Percentiles rank a stretch among this genome's conserved stretches.
Evolutionary conservation across 805 yeast genomes (phyloP).

Genomic region (Nakazawaea populi): DNA sequence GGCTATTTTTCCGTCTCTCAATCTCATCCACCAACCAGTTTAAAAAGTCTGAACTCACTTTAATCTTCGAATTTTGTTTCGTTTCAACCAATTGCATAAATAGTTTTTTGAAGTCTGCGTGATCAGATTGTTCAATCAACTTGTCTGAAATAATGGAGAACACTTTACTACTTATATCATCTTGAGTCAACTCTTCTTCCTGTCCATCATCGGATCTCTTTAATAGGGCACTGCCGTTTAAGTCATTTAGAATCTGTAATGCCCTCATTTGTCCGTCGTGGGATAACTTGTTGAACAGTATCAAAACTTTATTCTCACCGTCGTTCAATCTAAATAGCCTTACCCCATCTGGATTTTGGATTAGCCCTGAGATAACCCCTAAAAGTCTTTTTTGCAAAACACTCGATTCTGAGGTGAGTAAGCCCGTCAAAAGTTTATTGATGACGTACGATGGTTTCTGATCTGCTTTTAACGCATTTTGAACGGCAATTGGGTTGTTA

Average conservation of each 20-base stretch:
- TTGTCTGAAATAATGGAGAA: constrained; percentile 32
- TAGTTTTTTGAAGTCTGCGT: constrained; percentile 34
- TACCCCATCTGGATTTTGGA: constrained; percentile 30
- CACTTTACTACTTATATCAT: constrained; percentile 21
- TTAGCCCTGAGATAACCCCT: constrained; percentile 45
- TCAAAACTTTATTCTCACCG: constrained; percentile 17
- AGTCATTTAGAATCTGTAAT: constrained; percentile 42
- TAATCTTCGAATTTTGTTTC: constrained; percentile 21
- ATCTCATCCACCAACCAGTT: constrained; percentile 56
- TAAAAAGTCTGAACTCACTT: constrained; percentile 39
- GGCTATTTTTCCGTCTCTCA: constrained; percentile 21
- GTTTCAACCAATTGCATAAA: constrained; percentile 32
- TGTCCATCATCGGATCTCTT: constrained; percentile 13
- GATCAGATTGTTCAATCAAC: constrained; percentile 25
- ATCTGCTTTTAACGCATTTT: constrained; percentile 21
- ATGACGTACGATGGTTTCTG: constrained; percentile 12
- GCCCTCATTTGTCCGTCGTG: constrained; percentile 29
- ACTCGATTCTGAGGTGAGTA: constrained; percentile 15
- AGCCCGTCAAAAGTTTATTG: not conserved
- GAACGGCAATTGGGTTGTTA: constrained; percentile 62
- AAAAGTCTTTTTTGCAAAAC: constrained; percentile 40
- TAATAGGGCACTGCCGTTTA: constrained; percentile 13
- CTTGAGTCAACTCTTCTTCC: not conserved
- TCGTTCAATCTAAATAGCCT: constrained; percentile 13
- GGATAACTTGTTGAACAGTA: constrained; percentile 17